Conservation (phyloP, 2,329 filamentous ascomycete genomes). For the Neofusicoccum parvum region DNA sequence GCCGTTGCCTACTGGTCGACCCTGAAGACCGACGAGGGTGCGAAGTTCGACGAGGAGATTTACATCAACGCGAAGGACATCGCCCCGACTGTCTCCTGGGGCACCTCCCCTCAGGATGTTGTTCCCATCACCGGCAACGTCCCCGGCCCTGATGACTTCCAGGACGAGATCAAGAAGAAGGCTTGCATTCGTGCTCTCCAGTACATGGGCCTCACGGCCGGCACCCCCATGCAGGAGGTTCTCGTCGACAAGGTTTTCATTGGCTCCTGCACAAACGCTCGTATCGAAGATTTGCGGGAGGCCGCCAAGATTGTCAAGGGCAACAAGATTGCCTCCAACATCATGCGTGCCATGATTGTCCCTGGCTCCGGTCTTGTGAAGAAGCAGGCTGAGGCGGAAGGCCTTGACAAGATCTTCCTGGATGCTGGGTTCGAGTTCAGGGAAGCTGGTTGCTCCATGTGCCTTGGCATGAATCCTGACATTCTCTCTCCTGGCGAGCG, state of each 20-base stretch:
- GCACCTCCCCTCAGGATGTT: conserved; percentile 94
- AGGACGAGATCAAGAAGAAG: conserved; percentile 76
- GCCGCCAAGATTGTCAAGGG: conserved; percentile 86
- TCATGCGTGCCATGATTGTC: conserved; percentile 95
- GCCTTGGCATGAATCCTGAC: conserved; percentile 98
- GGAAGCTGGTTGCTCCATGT: conserved; percentile 98
- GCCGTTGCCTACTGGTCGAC: conserved; percentile 86
- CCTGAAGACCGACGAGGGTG: conserved; percentile 81
- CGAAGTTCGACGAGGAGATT: conserved; percentile 87
- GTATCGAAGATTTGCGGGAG: conserved; percentile 91
- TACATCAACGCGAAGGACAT: conserved; percentile 93
- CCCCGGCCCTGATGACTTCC: conserved; percentile 85
- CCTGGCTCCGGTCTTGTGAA: conserved; percentile 95
- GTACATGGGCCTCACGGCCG: conserved; percentile 91
- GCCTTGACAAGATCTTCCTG: conserved; percentile 86
- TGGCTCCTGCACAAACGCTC: conserved; percentile 94
- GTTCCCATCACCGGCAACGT: conserved; percentile 92
- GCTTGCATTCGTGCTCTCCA: conserved; percentile 81
- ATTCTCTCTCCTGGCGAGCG: conserved; percentile 90
- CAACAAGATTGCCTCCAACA: conserved; percentile 80
- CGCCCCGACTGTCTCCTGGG: conserved; percentile 91
- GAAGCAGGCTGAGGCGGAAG: conserved; percentile 85
- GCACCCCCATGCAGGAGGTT: conserved; percentile 91
- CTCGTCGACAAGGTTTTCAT: conserved; percentile 95
- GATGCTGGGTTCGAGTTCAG: conserved; percentile 97